Evolutionary conservation across 345 rosid genomes (phyloP).

Genomic region (Fremontodendron californicum): DNA sequence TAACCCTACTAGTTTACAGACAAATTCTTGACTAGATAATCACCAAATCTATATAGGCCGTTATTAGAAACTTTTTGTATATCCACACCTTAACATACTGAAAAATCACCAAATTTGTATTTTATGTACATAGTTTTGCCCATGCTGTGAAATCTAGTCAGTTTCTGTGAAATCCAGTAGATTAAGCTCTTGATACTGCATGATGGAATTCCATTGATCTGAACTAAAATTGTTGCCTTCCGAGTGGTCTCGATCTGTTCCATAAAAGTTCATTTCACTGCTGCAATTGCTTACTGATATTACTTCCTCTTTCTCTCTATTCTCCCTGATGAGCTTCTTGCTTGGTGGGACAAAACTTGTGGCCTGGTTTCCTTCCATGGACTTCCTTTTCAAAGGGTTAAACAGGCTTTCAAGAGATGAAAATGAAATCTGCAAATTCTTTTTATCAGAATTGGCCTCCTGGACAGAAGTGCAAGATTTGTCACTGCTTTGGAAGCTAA

Average conservation of each 20-base stretch:
- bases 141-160: not conserved
- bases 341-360: slow-evolving; percentile 11
- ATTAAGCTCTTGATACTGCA: slow-evolving; percentile 26
- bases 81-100: not conserved
- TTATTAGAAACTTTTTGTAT: not conserved
- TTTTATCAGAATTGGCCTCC: not conserved
- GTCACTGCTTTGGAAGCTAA: slow-evolving; percentile 22
- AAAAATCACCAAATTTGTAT: no score
- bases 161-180: slow-evolving; percentile 17
- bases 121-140: not conserved
- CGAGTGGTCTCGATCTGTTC: slow-evolving; percentile 21
- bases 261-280: slow-evolving; percentile 13
- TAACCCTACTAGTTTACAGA: not conserved
- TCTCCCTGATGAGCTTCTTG: slow-evolving; percentile 18
- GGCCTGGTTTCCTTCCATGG: not conserved
- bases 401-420: slow-evolving; percentile 9
- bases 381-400: slow-evolving; percentile 29
- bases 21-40: not conserved
- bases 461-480: slow-evolving; percentile 13
- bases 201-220: slow-evolving; percentile 17
- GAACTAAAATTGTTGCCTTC: slow-evolving; percentile 15
- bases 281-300: slow-evolving; percentile 15
- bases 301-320: not conserved
- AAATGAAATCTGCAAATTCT: slow-evolving; percentile 16
- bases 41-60: no score